These are phyloP conservation scores for Candida corydali DNA, from an alignment of 805 yeast species.

Conservation along the genomic window DNA sequence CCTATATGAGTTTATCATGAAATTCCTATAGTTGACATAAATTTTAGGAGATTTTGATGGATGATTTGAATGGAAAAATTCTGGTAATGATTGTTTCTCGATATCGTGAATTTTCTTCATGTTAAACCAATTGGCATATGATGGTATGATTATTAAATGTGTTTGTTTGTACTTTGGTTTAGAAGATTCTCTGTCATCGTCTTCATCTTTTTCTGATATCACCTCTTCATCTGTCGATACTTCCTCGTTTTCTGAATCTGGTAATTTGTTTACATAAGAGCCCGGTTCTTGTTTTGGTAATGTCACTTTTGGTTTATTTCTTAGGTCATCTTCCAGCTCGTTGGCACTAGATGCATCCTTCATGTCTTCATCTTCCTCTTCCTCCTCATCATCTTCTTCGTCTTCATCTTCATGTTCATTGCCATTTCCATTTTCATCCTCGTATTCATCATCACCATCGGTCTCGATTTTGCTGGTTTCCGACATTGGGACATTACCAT, in stretches of 20 bases:
- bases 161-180: conserved; percentile 48
- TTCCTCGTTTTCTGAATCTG: neutral
- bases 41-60: conserved; percentile 77
- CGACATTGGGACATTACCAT: too few relatives aligned
- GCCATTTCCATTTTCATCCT: neutral
- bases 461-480: too few relatives aligned
- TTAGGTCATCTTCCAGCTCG: conserved; percentile 3
- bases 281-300: neutral
- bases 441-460: neutral
- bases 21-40: conserved; percentile 78
- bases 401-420: conserved; percentile 2
- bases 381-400: conserved; percentile 6
- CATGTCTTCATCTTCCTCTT: conserved; percentile 6
- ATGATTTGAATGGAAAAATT: conserved; percentile 72
- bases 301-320: neutral
- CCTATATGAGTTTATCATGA: conserved; percentile 83
- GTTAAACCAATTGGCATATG: conserved; percentile 84
- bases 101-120: conserved; percentile 68
- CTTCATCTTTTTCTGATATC: conserved; percentile 10
- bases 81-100: conserved; percentile 82
- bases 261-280: neutral
- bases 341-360: neutral
- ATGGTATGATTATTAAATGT: conserved; percentile 80
- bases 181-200: conserved; percentile 14
- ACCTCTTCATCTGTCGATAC: conserved; percentile 8